phyloP scores from a whole-genome alignment of 1,284 basidiomycete genomes.

The Ganoderma multipileum region DNA sequence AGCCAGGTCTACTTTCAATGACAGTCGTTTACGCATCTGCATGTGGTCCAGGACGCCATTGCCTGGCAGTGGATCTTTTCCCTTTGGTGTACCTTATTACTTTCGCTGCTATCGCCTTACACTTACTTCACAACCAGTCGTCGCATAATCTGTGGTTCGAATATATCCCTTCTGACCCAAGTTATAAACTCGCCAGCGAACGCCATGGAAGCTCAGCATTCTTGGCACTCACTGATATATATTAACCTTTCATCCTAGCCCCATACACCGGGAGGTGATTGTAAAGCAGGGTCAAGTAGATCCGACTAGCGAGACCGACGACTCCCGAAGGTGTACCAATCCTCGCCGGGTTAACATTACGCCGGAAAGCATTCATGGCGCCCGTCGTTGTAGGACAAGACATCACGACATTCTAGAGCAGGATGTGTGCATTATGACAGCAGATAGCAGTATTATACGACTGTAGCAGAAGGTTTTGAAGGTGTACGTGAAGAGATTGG shows the following conservation, averaged over 20 bases:
- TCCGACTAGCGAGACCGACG: background rate
- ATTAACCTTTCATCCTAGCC: background rate
- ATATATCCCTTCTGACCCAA: background rate
- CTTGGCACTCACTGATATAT: background rate
- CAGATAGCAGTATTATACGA: constrained; percentile 22
- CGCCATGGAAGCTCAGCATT: no score
- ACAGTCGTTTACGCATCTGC: constrained; percentile 23
- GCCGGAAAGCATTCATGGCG: background rate
- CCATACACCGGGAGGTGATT: no score
- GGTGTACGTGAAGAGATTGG: background rate
- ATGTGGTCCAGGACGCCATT: constrained; percentile 7
- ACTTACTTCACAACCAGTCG: background rate
- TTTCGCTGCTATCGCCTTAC: constrained; percentile 23
- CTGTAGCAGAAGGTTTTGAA: constrained; percentile 14
- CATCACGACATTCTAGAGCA: constrained; percentile 1
- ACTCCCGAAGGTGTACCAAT: no score
- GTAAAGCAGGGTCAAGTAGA: no score
- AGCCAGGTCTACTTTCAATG: constrained; percentile 87
- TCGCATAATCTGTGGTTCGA: background rate
- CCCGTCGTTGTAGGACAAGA: no score
- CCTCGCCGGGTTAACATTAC: no score
- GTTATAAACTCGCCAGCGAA: background rate
- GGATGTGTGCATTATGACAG: constrained; percentile 25
- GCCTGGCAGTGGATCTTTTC: constrained; percentile 21
- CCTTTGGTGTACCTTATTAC: constrained; percentile 34